Evolutionary conservation across 441 rosid species (phyloP).

Genomic region (Adansonia rubrostipa): DNA sequence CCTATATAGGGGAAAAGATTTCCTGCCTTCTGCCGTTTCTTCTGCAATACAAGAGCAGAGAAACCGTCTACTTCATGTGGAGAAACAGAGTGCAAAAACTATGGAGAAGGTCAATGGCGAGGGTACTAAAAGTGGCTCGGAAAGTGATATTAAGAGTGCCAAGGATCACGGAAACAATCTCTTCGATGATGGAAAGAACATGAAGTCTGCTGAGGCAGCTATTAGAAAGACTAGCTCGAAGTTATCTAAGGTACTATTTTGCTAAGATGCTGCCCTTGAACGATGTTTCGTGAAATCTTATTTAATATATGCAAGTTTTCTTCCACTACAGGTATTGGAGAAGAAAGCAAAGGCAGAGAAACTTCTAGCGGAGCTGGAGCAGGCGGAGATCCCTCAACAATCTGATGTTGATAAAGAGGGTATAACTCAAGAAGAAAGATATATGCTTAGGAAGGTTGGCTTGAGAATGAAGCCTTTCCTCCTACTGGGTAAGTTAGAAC

Average conservation of each 20-base stretch:
- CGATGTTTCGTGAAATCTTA: slow-evolving; percentile 8
- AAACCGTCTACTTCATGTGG: slow-evolving; percentile 43
- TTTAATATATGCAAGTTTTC: slow-evolving; percentile 31
- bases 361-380: slow-evolving; percentile 68
- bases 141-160: slow-evolving; percentile 32
- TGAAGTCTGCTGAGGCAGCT: slow-evolving; percentile 54
- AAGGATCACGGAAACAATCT: slow-evolving; percentile 33
- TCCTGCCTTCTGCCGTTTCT: slow-evolving; percentile 88
- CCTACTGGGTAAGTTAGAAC: slow-evolving; percentile 69
- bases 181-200: slow-evolving; percentile 41
- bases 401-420: slow-evolving; percentile 78
- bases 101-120: slow-evolving; percentile 34
- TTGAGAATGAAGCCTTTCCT: slow-evolving; percentile 94
- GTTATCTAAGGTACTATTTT: slow-evolving; percentile 72
- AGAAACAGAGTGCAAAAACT: slow-evolving; percentile 41
- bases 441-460: slow-evolving; percentile 93
- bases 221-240: slow-evolving; percentile 61
- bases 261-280: slow-evolving; percentile 28
- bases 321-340: slow-evolving; percentile 64
- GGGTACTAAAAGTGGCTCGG: slow-evolving; percentile 30
- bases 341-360: slow-evolving; percentile 86
- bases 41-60: slow-evolving; percentile 83
- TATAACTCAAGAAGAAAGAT: slow-evolving; percentile 86
- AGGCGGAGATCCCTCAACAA: slow-evolving; percentile 49
- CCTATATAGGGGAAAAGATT: slow-evolving; percentile 97